Base-by-base conservation (phyloP, 305 asterid species). In the Fraxinus latifolia region DNA sequence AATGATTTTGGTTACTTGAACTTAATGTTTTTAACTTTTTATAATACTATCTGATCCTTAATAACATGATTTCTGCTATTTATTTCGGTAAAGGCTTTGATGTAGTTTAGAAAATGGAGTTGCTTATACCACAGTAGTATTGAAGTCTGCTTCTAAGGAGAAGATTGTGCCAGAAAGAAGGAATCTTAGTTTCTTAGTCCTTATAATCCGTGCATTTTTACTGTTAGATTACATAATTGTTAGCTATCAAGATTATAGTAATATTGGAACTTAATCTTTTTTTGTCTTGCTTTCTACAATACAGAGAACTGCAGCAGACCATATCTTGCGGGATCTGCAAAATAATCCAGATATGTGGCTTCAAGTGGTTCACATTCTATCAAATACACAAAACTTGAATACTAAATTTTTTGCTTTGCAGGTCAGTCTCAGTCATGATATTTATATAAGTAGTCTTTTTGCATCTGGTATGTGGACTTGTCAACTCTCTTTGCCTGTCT, bases 301-400 rank as follows among this genome's bases (percentile, higher is more conserved):
- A 62, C 93, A 96, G 99, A 93, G 99, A 86, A 83, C 90, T 83
- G 97, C 98, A 23, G 98, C 99, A 1, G 99, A 96, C 83, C 97
- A 86, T 84, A 91, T 96, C 74, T 89, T 96, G 94, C 93, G 98
- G 50, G 99, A 94, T 82, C 85, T 96, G 91, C 98, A 96, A 91
- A 91, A 87, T 75, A 96, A 94, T 82, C 97, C 97, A 4, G 98
- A 96, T 77, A 96, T 91, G 97, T 96, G 99, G 99, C 99, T 94
- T 86, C 99, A 96, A 94, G 99, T 96, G 83, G 98, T 94, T 86
- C 99, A 92, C 89, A 94, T 96, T 87, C 88, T 96, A 77, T 91
- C 98, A 32, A 92, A 80, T 79, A 85, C 99, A 36, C 97, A 92
- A 79, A 92, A 83, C 85, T 82, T 94, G 91, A 91, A 96, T 85